Percentiles rank a stretch among this genome's conserved stretches.
phyloP scores from a whole-genome alignment of 1,284 basidiomycete species.

The Cutaneotrichosporon sp. region DNA sequence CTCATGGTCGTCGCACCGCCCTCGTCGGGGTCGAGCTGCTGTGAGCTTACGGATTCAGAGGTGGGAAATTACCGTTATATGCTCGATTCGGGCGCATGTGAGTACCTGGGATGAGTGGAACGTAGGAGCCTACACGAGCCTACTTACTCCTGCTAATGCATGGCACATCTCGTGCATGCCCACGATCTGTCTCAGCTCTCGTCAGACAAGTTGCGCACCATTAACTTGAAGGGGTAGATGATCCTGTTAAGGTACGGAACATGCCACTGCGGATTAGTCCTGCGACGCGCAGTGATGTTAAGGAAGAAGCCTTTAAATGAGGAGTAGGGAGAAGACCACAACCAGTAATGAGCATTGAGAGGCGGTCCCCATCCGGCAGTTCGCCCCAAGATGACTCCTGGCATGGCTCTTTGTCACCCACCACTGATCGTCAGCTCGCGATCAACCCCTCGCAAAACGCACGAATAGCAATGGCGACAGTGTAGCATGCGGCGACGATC shows the following conservation, averaged over 20 bases:
- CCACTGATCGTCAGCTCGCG: background rate
- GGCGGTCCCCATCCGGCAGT: too few species aligned
- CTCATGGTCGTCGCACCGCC: constrained; percentile 91
- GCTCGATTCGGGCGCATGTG: constrained; percentile 87
- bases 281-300: background rate
- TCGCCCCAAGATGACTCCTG: too few species aligned
- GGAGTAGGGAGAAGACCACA: background rate
- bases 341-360: too few species aligned
- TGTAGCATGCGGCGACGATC: constrained; percentile 38
- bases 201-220: constrained; percentile 26
- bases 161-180: constrained; percentile 86
- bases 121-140: background rate
- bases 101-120: constrained; percentile 53
- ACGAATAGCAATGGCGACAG: constrained; percentile 38
- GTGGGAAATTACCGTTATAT: constrained; percentile 60
- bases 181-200: constrained; percentile 58
- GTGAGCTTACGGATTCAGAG: constrained; percentile 57
- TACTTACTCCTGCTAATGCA: constrained; percentile 59
- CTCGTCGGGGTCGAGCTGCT: constrained; percentile 60
- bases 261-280: background rate
- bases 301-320: too few species aligned
- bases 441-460: constrained; percentile 11
- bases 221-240: constrained; percentile 88
- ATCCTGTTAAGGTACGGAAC: constrained; percentile 50
- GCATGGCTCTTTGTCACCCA: too few species aligned